Evolutionary conservation across 345 rosid genomes (phyloP).

Genomic region (Populus deltoides): DNA sequence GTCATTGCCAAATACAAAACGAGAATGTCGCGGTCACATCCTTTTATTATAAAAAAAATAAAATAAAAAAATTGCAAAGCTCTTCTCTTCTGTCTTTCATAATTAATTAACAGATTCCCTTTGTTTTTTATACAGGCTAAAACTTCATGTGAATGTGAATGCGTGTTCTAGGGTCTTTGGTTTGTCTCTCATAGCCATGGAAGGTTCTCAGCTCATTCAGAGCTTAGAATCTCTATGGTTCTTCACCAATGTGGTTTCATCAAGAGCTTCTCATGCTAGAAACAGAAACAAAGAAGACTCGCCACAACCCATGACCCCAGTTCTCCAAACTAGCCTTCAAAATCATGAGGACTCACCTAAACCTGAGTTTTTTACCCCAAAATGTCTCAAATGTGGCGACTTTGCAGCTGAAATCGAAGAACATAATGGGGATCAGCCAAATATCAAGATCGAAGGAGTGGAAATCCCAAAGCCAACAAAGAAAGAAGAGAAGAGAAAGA

Average conservation of each 20-base stretch:
- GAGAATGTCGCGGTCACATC: background rate
- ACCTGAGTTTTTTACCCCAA: background rate
- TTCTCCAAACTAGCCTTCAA: background rate
- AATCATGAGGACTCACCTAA: background rate
- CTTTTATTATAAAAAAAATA: background rate
- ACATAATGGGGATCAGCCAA: background rate
- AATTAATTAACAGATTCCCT: background rate
- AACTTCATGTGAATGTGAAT: background rate
- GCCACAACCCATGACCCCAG: constrained; percentile 4
- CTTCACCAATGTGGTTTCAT: constrained; percentile 35
- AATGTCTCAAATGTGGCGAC: constrained; percentile 26
- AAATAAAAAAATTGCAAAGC: background rate
- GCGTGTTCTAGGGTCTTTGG: background rate
- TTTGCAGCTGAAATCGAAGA: constrained; percentile 13
- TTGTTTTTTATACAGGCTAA: background rate
- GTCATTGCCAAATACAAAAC: background rate
- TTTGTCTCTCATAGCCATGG: constrained; percentile 42
- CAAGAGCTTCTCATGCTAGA: background rate
- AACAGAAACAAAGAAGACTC: constrained; percentile 9
- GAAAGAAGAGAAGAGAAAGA: constrained; percentile 15
- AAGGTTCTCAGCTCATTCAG: constrained; percentile 26
- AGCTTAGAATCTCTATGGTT: constrained; percentile 52
- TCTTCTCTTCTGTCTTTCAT: background rate
- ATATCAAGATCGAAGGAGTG: constrained; percentile 1
- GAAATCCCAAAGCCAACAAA: constrained; percentile 2